These are phyloP conservation scores for Karstenula rhodostoma DNA, from an alignment of 2,329 filamentous ascomycete species.

Conservation along the genomic window DNA sequence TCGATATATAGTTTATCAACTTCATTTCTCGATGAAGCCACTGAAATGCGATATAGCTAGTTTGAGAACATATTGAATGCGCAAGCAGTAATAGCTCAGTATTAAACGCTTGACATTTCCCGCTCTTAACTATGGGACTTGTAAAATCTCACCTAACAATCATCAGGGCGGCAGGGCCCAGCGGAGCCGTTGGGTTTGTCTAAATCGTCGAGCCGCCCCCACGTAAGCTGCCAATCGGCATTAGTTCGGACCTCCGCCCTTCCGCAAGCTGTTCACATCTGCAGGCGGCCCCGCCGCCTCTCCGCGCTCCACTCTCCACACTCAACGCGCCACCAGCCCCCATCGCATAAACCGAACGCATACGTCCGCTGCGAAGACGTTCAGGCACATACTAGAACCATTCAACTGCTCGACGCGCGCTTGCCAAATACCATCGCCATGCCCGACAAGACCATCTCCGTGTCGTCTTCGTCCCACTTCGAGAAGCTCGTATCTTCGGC, in stretches of 20 bases:
- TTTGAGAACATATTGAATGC: too few species aligned
- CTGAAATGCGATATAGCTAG: too few species aligned
- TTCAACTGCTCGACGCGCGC: neutral
- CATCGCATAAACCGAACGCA: neutral
- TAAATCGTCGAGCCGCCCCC: neutral
- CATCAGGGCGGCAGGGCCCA: too few species aligned
- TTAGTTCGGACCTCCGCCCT: slow-evolving; percentile 3
- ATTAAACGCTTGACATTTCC: too few species aligned
- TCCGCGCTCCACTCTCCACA: neutral
- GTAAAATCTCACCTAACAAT: too few species aligned
- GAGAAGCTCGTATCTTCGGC: slow-evolving; percentile 43
- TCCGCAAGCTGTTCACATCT: slow-evolving; percentile 9
- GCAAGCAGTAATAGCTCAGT: too few species aligned
- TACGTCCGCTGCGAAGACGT: neutral
- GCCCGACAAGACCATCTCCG: slow-evolving; percentile 42
- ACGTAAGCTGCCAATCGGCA: neutral
- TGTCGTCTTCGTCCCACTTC: slow-evolving; percentile 47
- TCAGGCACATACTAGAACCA: neutral
- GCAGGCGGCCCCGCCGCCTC: neutral
- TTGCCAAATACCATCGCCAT: slow-evolving; percentile 24
- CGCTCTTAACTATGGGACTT: too few species aligned
- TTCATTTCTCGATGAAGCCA: neutral
- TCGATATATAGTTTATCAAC: too few species aligned
- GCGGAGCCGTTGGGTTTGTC: neutral
- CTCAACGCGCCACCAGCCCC: neutral